A percentile compares a stretch with the other conserved stretches of the same genome.
Conservation (phyloP, 345 rosid species). For the Psidium guajava region DNA sequence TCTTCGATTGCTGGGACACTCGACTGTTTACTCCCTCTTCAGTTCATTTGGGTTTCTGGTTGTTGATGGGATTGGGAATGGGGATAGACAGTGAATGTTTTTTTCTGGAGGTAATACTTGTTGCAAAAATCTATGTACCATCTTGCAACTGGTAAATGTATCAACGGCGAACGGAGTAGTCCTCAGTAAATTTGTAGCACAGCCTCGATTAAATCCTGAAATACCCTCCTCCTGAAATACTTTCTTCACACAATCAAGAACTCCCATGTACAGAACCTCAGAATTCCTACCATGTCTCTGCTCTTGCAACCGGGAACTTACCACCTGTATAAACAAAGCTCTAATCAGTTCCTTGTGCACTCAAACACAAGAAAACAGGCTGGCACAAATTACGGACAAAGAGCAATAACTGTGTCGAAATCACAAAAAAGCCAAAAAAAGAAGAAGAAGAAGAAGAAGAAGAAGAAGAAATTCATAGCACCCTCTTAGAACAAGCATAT, state of each 20-base stretch:
- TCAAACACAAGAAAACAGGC: conserved; percentile 2
- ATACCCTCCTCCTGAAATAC: conserved; percentile 59
- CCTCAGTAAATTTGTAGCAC: conserved; percentile 77
- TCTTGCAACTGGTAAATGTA: conserved; percentile 90
- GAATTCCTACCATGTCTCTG: conserved; percentile 48
- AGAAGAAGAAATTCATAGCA: not conserved
- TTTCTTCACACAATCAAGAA: conserved; percentile 64
- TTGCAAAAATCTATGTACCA: conserved; percentile 56
- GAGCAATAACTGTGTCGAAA: not conserved
- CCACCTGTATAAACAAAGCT: conserved; percentile 28
- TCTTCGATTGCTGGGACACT: conserved; percentile 9
- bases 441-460: not conserved
- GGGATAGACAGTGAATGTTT: conserved; percentile 18
- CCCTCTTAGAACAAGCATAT: not conserved
- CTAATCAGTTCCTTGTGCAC: not conserved
- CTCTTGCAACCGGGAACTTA: conserved; percentile 90
- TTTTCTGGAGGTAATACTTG: conserved; percentile 28
- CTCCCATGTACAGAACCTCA: conserved; percentile 41
- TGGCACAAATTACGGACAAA: conserved; percentile 7
- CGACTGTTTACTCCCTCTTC: conserved; percentile 2
- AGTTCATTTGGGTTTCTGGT: conserved; percentile 8
- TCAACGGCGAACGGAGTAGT: conserved; percentile 84
- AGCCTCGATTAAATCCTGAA: conserved; percentile 73
- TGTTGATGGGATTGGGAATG: conserved; percentile 15
- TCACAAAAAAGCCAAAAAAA: conserved; percentile 11